A percentile compares a stretch with the other conserved stretches of the same genome.
phyloP scores from a whole-genome alignment of 192 early-diverging fungal species.

The Phlyctochytrium planicorne region DNA sequence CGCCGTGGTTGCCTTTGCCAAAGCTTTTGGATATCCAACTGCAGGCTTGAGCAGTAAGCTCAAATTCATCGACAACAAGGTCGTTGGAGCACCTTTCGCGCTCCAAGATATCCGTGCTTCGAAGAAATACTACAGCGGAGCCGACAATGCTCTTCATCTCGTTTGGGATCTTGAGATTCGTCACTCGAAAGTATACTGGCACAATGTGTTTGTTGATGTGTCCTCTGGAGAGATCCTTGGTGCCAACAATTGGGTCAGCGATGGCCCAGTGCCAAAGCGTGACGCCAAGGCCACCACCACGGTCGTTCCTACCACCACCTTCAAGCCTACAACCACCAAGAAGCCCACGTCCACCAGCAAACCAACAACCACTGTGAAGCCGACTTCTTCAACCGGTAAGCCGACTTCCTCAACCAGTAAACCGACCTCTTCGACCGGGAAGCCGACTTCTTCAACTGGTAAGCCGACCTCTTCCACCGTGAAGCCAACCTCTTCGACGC shows the following conservation, averaged over 20 bases:
- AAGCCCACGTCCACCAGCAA: background rate
- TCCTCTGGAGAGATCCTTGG: slow-evolving; percentile 26
- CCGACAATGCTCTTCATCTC: slow-evolving; percentile 13
- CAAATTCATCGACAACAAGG: background rate
- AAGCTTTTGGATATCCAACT: background rate
- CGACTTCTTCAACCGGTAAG: no score
- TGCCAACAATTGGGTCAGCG: slow-evolving; percentile 16
- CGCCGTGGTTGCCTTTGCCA: slow-evolving; percentile 9
- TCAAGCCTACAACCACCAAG: background rate
- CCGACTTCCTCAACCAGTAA: no score
- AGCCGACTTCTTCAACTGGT: background rate
- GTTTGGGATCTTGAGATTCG: slow-evolving; percentile 26
- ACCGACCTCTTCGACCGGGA: no score
- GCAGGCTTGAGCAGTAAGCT: background rate
- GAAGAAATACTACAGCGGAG: slow-evolving; percentile 16
- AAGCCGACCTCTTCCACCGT: no score
- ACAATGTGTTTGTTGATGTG: slow-evolving; percentile 25
- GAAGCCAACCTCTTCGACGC: background rate
- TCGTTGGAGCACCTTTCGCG: slow-evolving; percentile 6
- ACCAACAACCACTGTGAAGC: background rate
- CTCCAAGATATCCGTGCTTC: slow-evolving; percentile 2
- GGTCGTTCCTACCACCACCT: background rate
- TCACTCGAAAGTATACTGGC: slow-evolving; percentile 13
- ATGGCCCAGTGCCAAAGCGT: background rate
- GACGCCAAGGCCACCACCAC: background rate